phyloP scores from a whole-genome alignment of 2,329 filamentous ascomycete genomes.

The Xenoacremonium recifei region DNA sequence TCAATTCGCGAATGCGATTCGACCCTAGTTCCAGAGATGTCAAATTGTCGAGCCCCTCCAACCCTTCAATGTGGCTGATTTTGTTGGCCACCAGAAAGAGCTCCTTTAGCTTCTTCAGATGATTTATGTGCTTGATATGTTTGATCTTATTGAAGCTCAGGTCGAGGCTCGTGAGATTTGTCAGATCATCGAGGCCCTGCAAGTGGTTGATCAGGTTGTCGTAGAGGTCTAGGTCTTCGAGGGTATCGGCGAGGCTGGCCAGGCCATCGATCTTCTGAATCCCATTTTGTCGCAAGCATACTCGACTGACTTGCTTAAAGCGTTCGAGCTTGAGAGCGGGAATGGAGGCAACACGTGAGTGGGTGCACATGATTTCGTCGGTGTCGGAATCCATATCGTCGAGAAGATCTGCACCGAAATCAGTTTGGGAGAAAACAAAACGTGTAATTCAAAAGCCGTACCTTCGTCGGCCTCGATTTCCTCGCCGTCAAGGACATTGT shows the following conservation, averaged over 20 bases:
- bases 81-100: slow-evolving; percentile 95
- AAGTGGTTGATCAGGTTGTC: slow-evolving; percentile 92
- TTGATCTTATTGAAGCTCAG: slow-evolving; percentile 99
- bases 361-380: slow-evolving; percentile 86
- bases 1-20: slow-evolving; percentile 85
- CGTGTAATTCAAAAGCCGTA: too few species aligned
- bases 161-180: slow-evolving; percentile 75
- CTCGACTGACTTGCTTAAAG: slow-evolving; percentile 70
- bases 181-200: slow-evolving; percentile 76
- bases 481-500: slow-evolving; percentile 67
- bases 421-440: too few species aligned
- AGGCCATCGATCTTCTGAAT: slow-evolving; percentile 81
- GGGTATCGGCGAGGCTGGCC: slow-evolving; percentile 58
- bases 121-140: slow-evolving; percentile 86
- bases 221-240: slow-evolving; percentile 90
- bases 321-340: slow-evolving; percentile 76
- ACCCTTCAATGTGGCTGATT: slow-evolving; percentile 80
- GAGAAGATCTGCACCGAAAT: slow-evolving; percentile 51
- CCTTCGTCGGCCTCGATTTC: slow-evolving; percentile 81
- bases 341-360: slow-evolving; percentile 79
- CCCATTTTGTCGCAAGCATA: slow-evolving; percentile 91
- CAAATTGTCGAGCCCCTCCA: slow-evolving; percentile 72
- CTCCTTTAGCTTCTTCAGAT: slow-evolving; percentile 75
- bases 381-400: slow-evolving; percentile 59
- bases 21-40: slow-evolving; percentile 87